Conservation (phyloP, 2,329 filamentous ascomycete genomes). For the Fusarium bulbicola region DNA sequence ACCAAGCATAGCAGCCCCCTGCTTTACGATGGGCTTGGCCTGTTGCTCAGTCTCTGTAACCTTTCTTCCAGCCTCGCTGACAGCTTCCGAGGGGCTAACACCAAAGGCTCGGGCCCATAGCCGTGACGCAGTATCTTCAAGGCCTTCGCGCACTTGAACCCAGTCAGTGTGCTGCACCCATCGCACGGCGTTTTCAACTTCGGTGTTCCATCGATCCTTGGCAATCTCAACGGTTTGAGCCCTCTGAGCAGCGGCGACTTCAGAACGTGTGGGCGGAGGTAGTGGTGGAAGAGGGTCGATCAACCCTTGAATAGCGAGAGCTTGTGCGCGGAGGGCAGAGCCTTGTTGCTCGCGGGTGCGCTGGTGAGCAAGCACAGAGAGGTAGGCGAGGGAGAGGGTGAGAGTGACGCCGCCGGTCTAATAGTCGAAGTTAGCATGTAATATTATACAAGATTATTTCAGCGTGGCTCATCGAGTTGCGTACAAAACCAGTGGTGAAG, state of each 20-base stretch:
- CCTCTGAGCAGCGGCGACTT: conserved; percentile 61
- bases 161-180: conserved; percentile 75
- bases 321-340: conserved; percentile 65
- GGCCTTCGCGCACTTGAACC: conserved; percentile 66
- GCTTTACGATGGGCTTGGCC: conserved; percentile 46
- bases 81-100: conserved; percentile 46
- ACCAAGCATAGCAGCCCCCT: conserved; percentile 42
- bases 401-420: conserved; percentile 81
- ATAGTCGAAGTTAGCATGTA: conserved; percentile 4
- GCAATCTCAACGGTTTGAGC: conserved; percentile 69
- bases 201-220: conserved; percentile 82
- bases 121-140: conserved; percentile 60
- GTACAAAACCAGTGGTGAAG: conserved; percentile 78
- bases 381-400: conserved; percentile 77
- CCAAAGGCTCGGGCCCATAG: conserved; percentile 55
- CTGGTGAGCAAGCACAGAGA: conserved; percentile 75
- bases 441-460: neutral
- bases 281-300: conserved; percentile 58
- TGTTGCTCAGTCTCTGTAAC: conserved; percentile 47
- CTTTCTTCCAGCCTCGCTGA: conserved; percentile 41
- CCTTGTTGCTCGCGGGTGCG: conserved; percentile 70
- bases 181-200: conserved; percentile 72
- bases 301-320: conserved; percentile 62
- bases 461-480: conserved; percentile 45
- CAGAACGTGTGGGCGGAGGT: conserved; percentile 60